Conservation (phyloP, 192 early-diverging fungal genomes). For the Geranomyces michiganensis region DNA sequence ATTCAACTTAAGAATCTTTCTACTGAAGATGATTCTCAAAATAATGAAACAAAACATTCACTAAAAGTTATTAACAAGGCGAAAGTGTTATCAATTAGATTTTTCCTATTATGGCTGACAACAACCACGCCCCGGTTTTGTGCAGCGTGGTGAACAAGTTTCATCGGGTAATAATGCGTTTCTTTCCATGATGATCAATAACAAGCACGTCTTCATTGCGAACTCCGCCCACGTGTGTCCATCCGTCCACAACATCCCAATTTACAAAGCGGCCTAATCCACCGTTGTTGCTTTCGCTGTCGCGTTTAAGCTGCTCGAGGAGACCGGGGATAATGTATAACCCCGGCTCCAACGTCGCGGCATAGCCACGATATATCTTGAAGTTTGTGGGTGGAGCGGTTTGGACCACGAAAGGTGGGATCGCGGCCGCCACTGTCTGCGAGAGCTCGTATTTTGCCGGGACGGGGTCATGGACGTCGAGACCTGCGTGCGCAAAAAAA, state of each 20-base stretch:
- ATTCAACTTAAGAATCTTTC: too few species aligned
- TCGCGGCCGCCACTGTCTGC: background rate
- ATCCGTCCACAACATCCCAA: conserved; percentile 47
- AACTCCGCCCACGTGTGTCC: conserved; percentile 46
- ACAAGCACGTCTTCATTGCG: conserved; percentile 57
- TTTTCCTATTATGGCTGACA: too few species aligned
- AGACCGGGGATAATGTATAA: conserved; percentile 88
- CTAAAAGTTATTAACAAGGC: too few species aligned
- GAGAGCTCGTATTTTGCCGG: conserved; percentile 23
- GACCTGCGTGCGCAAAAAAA: too few species aligned
- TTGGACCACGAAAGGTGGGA: conserved; percentile 6
- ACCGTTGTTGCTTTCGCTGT: background rate
- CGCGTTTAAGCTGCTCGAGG: conserved; percentile 31
- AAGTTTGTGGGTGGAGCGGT: conserved; percentile 52
- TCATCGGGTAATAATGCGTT: background rate
- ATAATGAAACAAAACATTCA: too few species aligned
- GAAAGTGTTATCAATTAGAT: too few species aligned
- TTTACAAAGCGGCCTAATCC: conserved; percentile 38
- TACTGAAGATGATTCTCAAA: too few species aligned
- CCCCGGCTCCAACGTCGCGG: conserved; percentile 91
- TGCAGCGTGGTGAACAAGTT: too few species aligned
- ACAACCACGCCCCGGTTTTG: too few species aligned
- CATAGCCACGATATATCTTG: conserved; percentile 66
- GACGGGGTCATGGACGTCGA: conserved; percentile 88
- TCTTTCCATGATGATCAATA: conserved; percentile 21